These are phyloP conservation scores for Colletotrichum sublineola DNA, from an alignment of 2,329 filamentous ascomycete genomes.

Conservation along the genomic window DNA sequence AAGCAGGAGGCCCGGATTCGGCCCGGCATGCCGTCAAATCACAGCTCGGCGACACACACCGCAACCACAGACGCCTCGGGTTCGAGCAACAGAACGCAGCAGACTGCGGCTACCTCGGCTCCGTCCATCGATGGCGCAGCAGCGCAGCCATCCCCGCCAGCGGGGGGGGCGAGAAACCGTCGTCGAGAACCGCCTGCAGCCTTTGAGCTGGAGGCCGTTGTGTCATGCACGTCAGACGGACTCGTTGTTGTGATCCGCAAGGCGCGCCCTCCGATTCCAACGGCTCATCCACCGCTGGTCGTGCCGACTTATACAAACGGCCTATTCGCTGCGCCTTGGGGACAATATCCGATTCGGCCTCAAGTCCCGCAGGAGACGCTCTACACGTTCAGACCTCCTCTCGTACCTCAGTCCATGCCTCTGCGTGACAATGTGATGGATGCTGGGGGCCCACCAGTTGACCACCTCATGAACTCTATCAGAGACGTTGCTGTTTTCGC, in stretches of 20 bases:
- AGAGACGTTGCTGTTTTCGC: constrained; percentile 90
- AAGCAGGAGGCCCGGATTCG: constrained; percentile 52
- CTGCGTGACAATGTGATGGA: constrained; percentile 59
- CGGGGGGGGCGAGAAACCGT: constrained; percentile 43
- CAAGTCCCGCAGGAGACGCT: constrained; percentile 58
- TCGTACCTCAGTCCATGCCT: constrained; percentile 60
- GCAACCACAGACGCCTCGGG: constrained; percentile 24
- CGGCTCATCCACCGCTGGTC: constrained; percentile 63
- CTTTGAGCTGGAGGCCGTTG: constrained; percentile 87
- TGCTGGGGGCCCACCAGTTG: constrained; percentile 66
- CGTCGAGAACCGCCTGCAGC: constrained; percentile 54
- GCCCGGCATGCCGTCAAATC: constrained; percentile 29
- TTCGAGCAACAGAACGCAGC: constrained; percentile 29
- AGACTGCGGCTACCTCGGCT: constrained; percentile 26
- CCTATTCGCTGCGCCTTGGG: constrained; percentile 86
- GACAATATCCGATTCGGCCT: constrained; percentile 71
- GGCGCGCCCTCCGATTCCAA: constrained; percentile 78
- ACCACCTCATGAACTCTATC: constrained; percentile 82
- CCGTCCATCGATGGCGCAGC: constrained; percentile 27
- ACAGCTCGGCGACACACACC: constrained; percentile 44
- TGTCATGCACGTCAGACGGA: constrained; percentile 91
- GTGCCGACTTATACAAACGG: constrained; percentile 68
- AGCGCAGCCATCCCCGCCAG: constrained; percentile 13
- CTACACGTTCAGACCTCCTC: constrained; percentile 59
- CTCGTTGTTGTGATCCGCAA: constrained; percentile 84